phyloP scores from a whole-genome alignment of 768 basidiomycete genomes.

The Collybia nuda region DNA sequence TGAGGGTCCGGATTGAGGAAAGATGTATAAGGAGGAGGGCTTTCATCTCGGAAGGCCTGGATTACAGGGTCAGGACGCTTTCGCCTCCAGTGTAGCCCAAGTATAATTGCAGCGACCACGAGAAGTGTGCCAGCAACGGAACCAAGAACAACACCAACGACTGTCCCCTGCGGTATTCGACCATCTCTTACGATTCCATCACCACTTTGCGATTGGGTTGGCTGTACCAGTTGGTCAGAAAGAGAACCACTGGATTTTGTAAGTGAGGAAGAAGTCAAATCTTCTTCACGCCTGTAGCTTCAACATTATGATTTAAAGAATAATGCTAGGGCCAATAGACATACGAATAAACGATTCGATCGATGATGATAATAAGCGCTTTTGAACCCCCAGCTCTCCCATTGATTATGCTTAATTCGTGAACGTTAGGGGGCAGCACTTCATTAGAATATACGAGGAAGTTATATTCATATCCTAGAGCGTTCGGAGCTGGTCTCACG shows the following conservation, averaged over 20 bases:
- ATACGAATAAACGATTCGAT: constrained; percentile 35
- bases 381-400: constrained; percentile 21
- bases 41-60: too few relatives aligned
- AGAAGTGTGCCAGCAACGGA: neutral
- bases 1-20: too few relatives aligned
- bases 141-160: constrained; percentile 5
- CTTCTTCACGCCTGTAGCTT: neutral
- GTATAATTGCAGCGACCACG: too few relatives aligned
- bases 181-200: neutral
- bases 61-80: too few relatives aligned
- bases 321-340: neutral
- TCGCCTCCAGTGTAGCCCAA: too few relatives aligned
- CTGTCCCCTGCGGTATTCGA: neutral
- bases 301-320: neutral
- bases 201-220: too few relatives aligned
- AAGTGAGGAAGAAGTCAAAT: neutral
- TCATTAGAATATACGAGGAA: constrained; percentile 29
- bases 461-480: constrained; percentile 22
- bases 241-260: neutral
- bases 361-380: constrained; percentile 28
- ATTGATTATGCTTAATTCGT: constrained; percentile 25
- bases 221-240: too few relatives aligned
- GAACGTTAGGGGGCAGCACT: constrained; percentile 18
- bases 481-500: constrained; percentile 13
- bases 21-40: too few relatives aligned